phyloP scores from a whole-genome alignment of 2,329 filamentous ascomycete species.

The Calonectria ilicicola region DNA sequence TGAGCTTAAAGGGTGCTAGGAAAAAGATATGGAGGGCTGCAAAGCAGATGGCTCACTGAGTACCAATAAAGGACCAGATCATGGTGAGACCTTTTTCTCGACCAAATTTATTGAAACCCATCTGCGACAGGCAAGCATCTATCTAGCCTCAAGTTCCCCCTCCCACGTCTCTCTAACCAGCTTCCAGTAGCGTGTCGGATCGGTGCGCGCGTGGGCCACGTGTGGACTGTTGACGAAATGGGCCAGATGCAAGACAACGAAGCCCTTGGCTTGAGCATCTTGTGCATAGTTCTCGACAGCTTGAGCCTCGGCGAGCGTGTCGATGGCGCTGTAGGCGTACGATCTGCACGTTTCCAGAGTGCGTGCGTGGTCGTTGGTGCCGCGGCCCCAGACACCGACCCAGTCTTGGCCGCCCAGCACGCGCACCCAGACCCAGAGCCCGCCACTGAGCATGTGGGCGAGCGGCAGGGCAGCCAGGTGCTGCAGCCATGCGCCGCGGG shows the following conservation, averaged over 20 bases:
- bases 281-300: background rate
- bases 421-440: slow-evolving; percentile 7
- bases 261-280: background rate
- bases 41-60: too few species aligned
- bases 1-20: too few species aligned
- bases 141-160: background rate
- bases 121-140: background rate
- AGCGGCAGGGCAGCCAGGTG: background rate
- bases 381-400: background rate
- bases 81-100: too few species aligned
- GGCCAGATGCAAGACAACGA: background rate
- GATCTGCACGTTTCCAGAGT: background rate
- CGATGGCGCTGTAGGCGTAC: background rate
- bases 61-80: too few species aligned
- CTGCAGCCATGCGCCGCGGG: background rate
- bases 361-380: background rate
- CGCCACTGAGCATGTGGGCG: background rate
- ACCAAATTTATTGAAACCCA: background rate
- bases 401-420: background rate
- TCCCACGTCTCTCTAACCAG: slow-evolving; percentile 2
- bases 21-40: too few species aligned
- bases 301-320: background rate
- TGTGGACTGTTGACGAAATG: background rate
- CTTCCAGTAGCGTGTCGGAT: background rate
- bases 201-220: background rate